These are phyloP conservation scores for Tranzscheliella williamsii DNA, from an alignment of 1,284 basidiomycete species.

Conservation along the genomic window DNA sequence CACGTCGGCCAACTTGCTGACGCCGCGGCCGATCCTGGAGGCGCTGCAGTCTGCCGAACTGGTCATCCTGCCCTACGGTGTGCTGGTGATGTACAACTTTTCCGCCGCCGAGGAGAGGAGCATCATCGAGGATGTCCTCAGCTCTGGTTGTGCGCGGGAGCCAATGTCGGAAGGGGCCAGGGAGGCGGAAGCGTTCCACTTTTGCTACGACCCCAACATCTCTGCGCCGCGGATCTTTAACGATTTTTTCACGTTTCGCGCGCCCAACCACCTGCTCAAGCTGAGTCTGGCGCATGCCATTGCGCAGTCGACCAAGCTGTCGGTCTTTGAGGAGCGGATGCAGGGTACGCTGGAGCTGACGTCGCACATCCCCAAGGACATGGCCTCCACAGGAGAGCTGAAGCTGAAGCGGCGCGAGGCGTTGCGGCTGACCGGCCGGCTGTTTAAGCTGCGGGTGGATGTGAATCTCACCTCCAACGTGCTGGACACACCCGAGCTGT, in stretches of 20 bases:
- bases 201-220: constrained; percentile 75
- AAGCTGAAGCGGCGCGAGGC: constrained; percentile 79
- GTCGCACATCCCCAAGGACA: constrained; percentile 79
- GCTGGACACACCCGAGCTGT: constrained; percentile 86
- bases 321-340: constrained; percentile 82
- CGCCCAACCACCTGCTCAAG: constrained; percentile 71
- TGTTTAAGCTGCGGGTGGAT: constrained; percentile 87
- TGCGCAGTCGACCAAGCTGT: constrained; percentile 89
- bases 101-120: constrained; percentile 52
- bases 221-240: constrained; percentile 75
- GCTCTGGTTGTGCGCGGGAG: constrained; percentile 51
- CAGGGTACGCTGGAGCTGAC: constrained; percentile 79
- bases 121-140: constrained; percentile 55
- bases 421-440: constrained; percentile 78
- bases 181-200: constrained; percentile 56
- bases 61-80: constrained; percentile 58
- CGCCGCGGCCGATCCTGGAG: constrained; percentile 52
- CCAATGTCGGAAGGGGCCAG: constrained; percentile 38
- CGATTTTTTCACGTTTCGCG: constrained; percentile 74
- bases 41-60: constrained; percentile 58
- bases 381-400: constrained; percentile 78
- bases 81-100: constrained; percentile 61
- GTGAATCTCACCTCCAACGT: constrained; percentile 91
- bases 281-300: constrained; percentile 91
- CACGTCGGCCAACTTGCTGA: constrained; percentile 51